phyloP scores from a whole-genome alignment of 768 basidiomycete genomes.

The Ephemerocybe angulata region DNA sequence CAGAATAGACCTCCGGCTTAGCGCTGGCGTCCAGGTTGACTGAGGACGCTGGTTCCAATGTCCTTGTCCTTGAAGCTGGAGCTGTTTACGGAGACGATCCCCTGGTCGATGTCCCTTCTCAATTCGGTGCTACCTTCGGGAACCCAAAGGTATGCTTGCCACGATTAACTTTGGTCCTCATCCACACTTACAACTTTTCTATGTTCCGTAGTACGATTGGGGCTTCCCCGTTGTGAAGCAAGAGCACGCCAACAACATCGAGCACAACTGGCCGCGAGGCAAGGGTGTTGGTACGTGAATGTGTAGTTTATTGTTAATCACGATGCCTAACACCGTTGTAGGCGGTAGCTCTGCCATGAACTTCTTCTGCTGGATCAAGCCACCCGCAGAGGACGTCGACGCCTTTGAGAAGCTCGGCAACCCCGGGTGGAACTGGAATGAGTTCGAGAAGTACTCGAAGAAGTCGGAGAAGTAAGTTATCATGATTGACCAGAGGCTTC shows the following conservation, averaged over 20 bases:
- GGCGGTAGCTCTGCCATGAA: constrained; percentile 48
- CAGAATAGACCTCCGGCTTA: constrained; percentile 12
- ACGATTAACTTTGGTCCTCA: background rate
- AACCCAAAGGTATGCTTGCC: constrained; percentile 22
- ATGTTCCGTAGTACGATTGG: constrained; percentile 39
- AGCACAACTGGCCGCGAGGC: constrained; percentile 27
- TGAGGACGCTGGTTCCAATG: constrained; percentile 11
- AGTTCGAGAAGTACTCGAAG: constrained; percentile 35
- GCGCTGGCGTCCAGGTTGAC: constrained; percentile 15
- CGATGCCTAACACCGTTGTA: background rate
- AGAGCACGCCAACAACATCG: constrained; percentile 21
- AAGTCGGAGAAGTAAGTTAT: constrained; percentile 35
- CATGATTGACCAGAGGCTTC: background rate
- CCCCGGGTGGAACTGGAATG: constrained; percentile 51
- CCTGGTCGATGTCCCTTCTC: constrained; percentile 29
- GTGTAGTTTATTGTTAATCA: background rate
- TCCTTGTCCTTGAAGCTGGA: constrained; percentile 32
- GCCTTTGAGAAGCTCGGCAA: constrained; percentile 50
- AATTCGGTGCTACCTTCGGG: constrained; percentile 24
- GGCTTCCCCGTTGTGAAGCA: constrained; percentile 28
- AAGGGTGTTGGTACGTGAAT: constrained; percentile 27
- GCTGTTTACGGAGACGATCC: constrained; percentile 31
- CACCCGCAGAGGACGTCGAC: constrained; percentile 27
- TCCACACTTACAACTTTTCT: background rate
- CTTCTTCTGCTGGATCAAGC: constrained; percentile 32